Conservation (phyloP, 305 asterid genomes). For the Fraxinus angustifolia region DNA sequence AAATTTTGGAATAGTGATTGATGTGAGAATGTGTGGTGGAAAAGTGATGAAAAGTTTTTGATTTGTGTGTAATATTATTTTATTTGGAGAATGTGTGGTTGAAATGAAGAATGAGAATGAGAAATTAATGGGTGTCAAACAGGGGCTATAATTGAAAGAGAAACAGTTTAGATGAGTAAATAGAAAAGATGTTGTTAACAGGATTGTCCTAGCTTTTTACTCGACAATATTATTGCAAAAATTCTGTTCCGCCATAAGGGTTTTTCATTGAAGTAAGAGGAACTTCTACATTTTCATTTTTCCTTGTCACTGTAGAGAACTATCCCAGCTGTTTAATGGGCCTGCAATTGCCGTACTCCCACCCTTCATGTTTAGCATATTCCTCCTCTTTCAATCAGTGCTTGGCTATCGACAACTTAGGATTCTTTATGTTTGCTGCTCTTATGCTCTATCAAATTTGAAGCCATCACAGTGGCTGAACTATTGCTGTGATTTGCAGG, state of each 20-base stretch:
- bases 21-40: too few species aligned
- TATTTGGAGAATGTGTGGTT: too few species aligned
- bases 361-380: neutral
- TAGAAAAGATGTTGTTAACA: neutral
- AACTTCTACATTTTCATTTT: neutral
- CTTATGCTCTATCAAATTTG: neutral
- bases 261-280: neutral
- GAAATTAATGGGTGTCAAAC: too few species aligned
- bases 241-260: neutral
- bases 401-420: neutral
- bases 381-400: neutral
- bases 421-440: neutral
- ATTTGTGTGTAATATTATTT: too few species aligned
- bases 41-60: too few species aligned
- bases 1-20: too few species aligned
- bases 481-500: slow-evolving; percentile 25
- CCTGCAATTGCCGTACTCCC: neutral
- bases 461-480: neutral
- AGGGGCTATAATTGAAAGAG: neutral
- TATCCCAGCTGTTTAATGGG: neutral
- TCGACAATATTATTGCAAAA: neutral
- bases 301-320: neutral
- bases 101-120: too few species aligned
- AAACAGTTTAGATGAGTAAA: neutral
- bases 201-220: neutral